Base-by-base conservation (phyloP, 805 yeast genomes). In the Lipomyces lipofer region DNA sequence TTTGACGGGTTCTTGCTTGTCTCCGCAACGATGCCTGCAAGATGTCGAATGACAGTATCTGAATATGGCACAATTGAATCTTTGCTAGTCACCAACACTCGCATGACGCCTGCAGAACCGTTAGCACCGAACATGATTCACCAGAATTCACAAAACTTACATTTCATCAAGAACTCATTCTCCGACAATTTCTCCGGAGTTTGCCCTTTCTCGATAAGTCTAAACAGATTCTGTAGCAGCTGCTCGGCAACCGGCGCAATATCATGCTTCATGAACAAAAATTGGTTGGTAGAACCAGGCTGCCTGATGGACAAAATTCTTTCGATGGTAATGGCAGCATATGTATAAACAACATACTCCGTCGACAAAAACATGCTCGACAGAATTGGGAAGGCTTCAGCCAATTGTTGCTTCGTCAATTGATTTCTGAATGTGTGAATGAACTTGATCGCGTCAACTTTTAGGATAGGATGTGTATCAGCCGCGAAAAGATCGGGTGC, bases 141-240 rank as follows among this genome's bases (percentile, higher is more conserved):
- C 15, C 42, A 19, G 10, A 13, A 13, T 9, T 12, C 9, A 9
- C 10, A 12, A 12, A 12, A 59, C n/a, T n/a, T n/a, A n/a, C 95
- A 83, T 67, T 85, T 88, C 84, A 94, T 88, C 66, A 94, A 75
- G 67, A 88, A 94, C 67, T 94, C 99, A 70, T 94, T 94, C 67
- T 94, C 98, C 0, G 97, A 90, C 48, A 95, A 74, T 67, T 90
- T 92, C 68, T 90, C 97, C 0, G 98, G 97, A 0, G 88, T 73
- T 2, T 74, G 69, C 54, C 79, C 80, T 53, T 75, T 74, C 52
- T 85, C 74, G 44, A 92, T 84, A 45, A 88, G 75, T 33, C 77
- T 73, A 63, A 94, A 86, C 43, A 92, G 73, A 56, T 80, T 84
- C 33, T 77, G 77, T 47, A 92, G 73, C 42, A 92, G 71, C 25